Conservation (phyloP, 352 stramenopile genomes). For the Pythium aristosporum region DNA sequence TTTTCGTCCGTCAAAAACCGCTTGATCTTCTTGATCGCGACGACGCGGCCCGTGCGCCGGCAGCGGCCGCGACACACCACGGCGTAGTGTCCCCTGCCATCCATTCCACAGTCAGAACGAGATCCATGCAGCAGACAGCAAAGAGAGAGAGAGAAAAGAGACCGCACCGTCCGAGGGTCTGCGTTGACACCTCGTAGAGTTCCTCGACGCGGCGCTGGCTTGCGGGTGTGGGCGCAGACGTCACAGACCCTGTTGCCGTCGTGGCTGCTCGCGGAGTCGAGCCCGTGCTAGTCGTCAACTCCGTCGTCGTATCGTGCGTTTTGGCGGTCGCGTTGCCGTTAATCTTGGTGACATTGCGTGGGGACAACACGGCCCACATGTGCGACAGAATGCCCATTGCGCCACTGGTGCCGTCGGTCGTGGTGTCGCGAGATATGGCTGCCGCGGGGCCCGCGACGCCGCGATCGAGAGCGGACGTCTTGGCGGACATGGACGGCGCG, state of each 20-base stretch:
- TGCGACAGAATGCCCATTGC: slow-evolving; percentile 25
- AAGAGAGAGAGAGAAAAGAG: background rate
- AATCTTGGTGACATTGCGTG: slow-evolving; percentile 1
- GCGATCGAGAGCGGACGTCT: background rate
- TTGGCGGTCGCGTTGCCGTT: background rate
- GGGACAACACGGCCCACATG: slow-evolving; percentile 27
- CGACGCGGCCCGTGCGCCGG: slow-evolving; percentile 41
- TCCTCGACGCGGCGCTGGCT: slow-evolving; percentile 44
- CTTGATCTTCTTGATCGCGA: slow-evolving; percentile 87
- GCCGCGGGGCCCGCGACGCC: background rate
- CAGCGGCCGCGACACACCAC: slow-evolving; percentile 60
- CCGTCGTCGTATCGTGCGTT: background rate
- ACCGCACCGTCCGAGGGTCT: slow-evolving; percentile 47
- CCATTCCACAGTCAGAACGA: background rate
- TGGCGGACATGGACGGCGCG: background rate
- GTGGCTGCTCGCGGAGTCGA: background rate
- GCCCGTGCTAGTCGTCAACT: background rate
- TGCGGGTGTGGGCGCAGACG: slow-evolving; percentile 3
- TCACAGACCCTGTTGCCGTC: background rate
- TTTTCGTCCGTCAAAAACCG: slow-evolving; percentile 74
- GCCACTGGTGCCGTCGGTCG: background rate
- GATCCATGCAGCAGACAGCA: background rate
- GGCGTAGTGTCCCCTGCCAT: slow-evolving; percentile 62
- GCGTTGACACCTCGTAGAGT: slow-evolving; percentile 52
- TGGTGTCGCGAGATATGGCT: background rate